Conservation (phyloP, 768 basidiomycete genomes). For the Phylloporus rhodoxanthus region DNA sequence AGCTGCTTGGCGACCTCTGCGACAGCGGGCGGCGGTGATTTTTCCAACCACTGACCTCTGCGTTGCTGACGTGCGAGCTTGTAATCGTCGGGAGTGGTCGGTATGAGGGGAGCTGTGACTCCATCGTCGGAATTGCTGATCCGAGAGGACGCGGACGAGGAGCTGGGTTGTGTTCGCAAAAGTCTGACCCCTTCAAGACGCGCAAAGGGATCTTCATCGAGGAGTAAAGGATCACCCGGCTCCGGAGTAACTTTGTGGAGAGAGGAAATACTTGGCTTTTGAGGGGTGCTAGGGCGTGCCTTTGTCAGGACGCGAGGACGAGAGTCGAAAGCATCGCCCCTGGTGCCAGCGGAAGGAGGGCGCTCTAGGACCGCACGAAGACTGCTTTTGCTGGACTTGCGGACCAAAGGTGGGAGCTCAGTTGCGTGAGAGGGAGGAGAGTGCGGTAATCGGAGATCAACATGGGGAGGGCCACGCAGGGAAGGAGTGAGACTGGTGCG, state of each 20-base stretch:
- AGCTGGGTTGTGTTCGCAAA: constrained; percentile 23
- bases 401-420: constrained; percentile 12
- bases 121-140: no score
- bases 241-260: constrained; percentile 6
- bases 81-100: constrained; percentile 34
- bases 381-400: constrained; percentile 16
- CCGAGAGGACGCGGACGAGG: constrained; percentile 1
- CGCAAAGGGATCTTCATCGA: constrained; percentile 45
- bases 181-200: constrained; percentile 48
- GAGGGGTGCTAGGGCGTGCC: constrained; percentile 31
- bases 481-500: constrained; percentile 5
- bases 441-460: constrained; percentile 1
- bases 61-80: constrained; percentile 36
- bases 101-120: no score
- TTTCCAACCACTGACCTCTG: constrained; percentile 38
- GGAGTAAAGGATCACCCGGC: constrained; percentile 21
- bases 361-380: constrained; percentile 11
- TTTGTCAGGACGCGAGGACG: constrained; percentile 29
- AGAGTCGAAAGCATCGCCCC: constrained; percentile 13
- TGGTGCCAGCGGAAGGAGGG: constrained; percentile 1
- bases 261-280: constrained; percentile 11
- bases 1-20: constrained; percentile 27
- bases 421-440: constrained; percentile 3
- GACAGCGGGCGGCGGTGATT: constrained; percentile 32
- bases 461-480: background rate